A percentile compares a stretch with the other conserved stretches of the same genome.
Evolutionary conservation across 73 alveolate species (phyloP).

Genomic region (Tetrahymena thermophila): DNA sequence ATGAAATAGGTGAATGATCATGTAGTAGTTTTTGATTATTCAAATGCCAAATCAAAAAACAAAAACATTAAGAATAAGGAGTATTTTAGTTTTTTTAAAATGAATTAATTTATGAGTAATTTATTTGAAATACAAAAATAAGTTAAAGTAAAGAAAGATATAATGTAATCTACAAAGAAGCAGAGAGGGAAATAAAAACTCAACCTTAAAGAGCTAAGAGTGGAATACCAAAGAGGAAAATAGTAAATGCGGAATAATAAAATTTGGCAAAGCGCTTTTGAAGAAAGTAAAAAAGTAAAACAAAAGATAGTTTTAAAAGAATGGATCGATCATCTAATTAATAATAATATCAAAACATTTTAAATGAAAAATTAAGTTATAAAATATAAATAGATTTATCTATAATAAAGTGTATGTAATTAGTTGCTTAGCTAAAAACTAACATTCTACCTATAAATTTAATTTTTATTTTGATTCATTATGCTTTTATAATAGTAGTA

Average conservation of each 20-base stretch:
- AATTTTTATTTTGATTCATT: too few species aligned
- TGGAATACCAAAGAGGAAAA: background rate
- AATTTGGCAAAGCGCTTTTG: background rate
- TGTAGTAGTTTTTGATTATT: background rate
- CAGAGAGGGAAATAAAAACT: background rate
- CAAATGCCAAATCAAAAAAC: background rate
- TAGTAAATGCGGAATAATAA: background rate
- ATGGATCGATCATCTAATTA: background rate
- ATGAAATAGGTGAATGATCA: background rate
- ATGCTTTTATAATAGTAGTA: too few species aligned
- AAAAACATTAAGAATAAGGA: background rate
- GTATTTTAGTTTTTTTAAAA: background rate
- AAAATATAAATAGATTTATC: background rate
- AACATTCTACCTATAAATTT: background rate
- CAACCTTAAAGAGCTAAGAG: background rate
- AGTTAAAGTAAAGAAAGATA: background rate
- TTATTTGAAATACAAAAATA: background rate
- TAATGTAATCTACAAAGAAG: background rate
- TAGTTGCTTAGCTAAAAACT: background rate
- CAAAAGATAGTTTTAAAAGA: background rate
- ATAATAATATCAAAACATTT: too few species aligned
- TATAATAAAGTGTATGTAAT: too few species aligned
- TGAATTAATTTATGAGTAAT: background rate
- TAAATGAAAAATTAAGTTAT: background rate
- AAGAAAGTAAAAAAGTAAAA: background rate